Percentiles rank a stretch among this genome's conserved stretches.
Evolutionary conservation across 495 filamentous ascomycete species (phyloP).

Genomic region (Lepraria neglecta): DNA sequence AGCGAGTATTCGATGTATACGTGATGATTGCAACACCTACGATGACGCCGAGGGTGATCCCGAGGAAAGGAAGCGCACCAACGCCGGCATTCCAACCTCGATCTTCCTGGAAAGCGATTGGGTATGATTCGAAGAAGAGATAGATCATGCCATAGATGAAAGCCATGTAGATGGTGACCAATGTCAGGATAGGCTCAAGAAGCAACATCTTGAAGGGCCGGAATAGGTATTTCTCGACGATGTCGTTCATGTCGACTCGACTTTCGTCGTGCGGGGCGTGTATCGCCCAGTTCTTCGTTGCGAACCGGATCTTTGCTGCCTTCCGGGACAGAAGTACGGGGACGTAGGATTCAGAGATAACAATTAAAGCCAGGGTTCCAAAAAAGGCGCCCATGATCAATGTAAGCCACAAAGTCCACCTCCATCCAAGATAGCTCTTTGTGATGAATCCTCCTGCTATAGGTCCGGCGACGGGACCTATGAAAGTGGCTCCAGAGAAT

Average conservation of each 20-base stretch:
- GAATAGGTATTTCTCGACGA: constrained; percentile 31
- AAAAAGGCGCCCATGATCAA: constrained; percentile 46
- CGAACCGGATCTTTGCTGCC: constrained; percentile 45
- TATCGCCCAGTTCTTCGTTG: constrained; percentile 53
- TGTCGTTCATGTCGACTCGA: constrained; percentile 33
- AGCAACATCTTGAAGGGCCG: constrained; percentile 44
- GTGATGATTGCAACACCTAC: constrained; percentile 44
- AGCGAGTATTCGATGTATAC: constrained; percentile 39
- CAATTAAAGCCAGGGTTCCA: constrained; percentile 36
- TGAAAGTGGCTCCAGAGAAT: constrained; percentile 47
- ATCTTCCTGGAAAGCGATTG: constrained; percentile 43
- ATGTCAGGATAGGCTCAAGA: constrained; percentile 43
- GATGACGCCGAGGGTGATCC: constrained; percentile 45
- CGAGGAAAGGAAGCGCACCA: constrained; percentile 48
- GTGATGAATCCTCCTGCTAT: constrained; percentile 51
- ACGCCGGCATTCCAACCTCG: constrained; percentile 43
- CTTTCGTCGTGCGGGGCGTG: constrained; percentile 48
- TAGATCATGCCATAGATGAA: constrained; percentile 46
- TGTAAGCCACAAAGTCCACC: constrained; percentile 54
- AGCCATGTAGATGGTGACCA: constrained; percentile 43
- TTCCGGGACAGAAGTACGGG: constrained; percentile 45
- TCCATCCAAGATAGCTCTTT: constrained; percentile 46
- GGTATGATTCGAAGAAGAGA: constrained; percentile 49
- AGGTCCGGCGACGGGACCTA: constrained; percentile 51
- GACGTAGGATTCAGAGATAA: constrained; percentile 50